A percentile compares a stretch with the other conserved stretches of the same genome.
These are phyloP conservation scores for Annulohypoxylon truncatum DNA, from an alignment of 2,329 filamentous ascomycete species.

Conservation along the genomic window DNA sequence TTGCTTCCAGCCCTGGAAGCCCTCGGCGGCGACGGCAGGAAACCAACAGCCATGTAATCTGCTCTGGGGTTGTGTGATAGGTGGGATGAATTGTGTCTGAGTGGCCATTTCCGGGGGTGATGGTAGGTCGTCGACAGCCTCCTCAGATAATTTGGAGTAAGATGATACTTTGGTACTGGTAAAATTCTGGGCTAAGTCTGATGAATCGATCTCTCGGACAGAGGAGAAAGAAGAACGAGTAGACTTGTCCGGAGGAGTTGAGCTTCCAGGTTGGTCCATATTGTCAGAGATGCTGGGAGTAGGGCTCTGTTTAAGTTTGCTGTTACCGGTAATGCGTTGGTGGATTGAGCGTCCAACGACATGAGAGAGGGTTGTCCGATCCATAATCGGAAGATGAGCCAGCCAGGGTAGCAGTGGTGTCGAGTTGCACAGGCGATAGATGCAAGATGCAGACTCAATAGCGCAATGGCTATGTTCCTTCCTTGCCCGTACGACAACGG, in stretches of 20 bases:
- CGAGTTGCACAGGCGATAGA: conserved; percentile 35
- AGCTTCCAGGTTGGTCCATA: conserved; percentile 46
- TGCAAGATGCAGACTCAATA: conserved; percentile 46
- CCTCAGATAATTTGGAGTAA: conserved; percentile 59
- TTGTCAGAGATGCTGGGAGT: conserved; percentile 39
- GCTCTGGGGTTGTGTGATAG: conserved; percentile 66
- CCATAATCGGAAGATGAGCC: conserved; percentile 42
- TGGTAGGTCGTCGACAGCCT: conserved; percentile 63
- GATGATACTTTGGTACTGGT: conserved; percentile 72
- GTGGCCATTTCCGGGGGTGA: conserved; percentile 55
- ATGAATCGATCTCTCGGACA: conserved; percentile 69
- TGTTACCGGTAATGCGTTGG: conserved; percentile 19
- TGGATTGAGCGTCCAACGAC: conserved; percentile 34
- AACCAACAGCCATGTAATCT: conserved; percentile 69
- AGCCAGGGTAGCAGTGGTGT: conserved; percentile 22
- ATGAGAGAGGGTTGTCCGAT: conserved; percentile 39
- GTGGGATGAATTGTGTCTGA: conserved; percentile 61
- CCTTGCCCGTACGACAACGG: conserved; percentile 25
- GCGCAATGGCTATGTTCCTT: conserved; percentile 41
- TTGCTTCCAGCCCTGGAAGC: conserved; percentile 72
- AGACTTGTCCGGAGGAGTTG: conserved; percentile 52
- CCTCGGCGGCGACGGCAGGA: conserved; percentile 61
- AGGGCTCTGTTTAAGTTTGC: conserved; percentile 41
- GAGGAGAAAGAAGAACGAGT: conserved; percentile 70
- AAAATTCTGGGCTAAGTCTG: conserved; percentile 70